Evolutionary conservation across 257 asterid species (phyloP), one percentile per base, ranked within the genome.

Genomic region (Vinca minor): DNA sequence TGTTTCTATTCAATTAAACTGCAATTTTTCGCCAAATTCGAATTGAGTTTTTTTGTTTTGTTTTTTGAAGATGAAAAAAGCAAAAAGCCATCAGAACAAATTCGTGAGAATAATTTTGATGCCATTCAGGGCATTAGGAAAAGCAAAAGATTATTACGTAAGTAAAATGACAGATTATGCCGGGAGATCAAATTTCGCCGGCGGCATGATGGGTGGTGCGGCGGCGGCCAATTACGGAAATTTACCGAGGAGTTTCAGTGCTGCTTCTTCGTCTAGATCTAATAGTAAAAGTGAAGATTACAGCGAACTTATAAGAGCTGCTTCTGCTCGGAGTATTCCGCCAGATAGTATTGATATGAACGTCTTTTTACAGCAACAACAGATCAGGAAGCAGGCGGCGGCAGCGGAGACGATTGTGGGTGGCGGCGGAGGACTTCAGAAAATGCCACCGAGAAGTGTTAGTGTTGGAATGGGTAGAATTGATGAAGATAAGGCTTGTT

Each of bases 401-500:
- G 13, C n/a, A 20, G 53, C 29, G 18, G 38, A 3, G 38, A 7
- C 38, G 38, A 34, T 7, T 3, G 7, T 2, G 38, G 4, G 4
- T n/a, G n/a, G n/a, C 38, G 38, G 4, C 38, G 52, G 55, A 45
- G 59, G 69, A 3, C 74, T n/a, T n/a, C n/a, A 68, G 65, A 74
- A 69, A 39, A 39, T 70, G 82, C 83, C 89, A 65, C 85, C 84
- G 4, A 78, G 96, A 9, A 88, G 96, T 71, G 29, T 35, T 63
- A 89, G 95, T 20, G 96, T 85, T 0, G 95, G 83, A 0, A 87
- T 92, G 91, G 96, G 91, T 9, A 87, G 80, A 54, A 92, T 92
- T 32, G 98, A 89, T 57, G 98, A 92, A 47, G 98, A 92, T 0
- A 69, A 66, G 3, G 87, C 96, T n/a, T n/a, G n/a, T n/a, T n/a